Conservation (phyloP, 1,139 yeast genomes). For the Yamadazyma dendronema region DNA sequence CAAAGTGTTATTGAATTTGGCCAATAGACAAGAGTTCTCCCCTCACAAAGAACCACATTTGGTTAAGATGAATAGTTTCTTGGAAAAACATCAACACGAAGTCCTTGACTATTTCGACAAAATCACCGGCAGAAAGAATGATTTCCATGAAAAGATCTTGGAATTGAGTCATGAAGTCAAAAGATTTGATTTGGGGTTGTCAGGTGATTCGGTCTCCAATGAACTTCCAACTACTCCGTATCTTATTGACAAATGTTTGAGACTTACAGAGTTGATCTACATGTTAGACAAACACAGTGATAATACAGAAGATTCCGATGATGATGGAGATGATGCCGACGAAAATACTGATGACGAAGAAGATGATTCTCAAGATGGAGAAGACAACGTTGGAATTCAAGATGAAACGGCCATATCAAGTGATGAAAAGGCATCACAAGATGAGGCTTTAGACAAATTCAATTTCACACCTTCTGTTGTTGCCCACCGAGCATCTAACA, state of each 20-base stretch:
- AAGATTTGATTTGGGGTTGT: conserved; percentile 48
- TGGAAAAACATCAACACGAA: conserved; percentile 56
- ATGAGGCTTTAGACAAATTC: neutral
- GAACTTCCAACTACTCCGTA: conserved; percentile 70
- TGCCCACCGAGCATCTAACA: conserved; percentile 1
- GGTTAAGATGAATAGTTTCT: conserved; percentile 65
- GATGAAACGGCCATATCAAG: conserved; percentile 3
- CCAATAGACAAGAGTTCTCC: conserved; percentile 71
- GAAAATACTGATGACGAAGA: conserved; percentile 7
- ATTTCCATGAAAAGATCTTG: conserved; percentile 58
- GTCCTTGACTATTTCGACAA: conserved; percentile 67
- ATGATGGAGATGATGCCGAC: conserved; percentile 8
- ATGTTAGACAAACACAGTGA: conserved; percentile 28
- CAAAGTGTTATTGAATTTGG: conserved; percentile 76
- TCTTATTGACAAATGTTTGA: conserved; percentile 62
- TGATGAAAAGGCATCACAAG: neutral
- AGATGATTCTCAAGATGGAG: conserved; percentile 1
- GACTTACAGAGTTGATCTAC: conserved; percentile 58
- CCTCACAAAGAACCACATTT: conserved; percentile 82
- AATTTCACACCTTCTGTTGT: neutral
- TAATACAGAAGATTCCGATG: conserved; percentile 4
- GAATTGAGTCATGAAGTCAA: conserved; percentile 58
- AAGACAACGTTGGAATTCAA: neutral
- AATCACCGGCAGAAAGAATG: conserved; percentile 68
- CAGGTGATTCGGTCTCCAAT: conserved; percentile 44